A percentile compares a stretch with the other conserved stretches of the same genome.
Conservation (phyloP, 2,329 filamentous ascomycete species). For the Ascochyta clinopodiicola region DNA sequence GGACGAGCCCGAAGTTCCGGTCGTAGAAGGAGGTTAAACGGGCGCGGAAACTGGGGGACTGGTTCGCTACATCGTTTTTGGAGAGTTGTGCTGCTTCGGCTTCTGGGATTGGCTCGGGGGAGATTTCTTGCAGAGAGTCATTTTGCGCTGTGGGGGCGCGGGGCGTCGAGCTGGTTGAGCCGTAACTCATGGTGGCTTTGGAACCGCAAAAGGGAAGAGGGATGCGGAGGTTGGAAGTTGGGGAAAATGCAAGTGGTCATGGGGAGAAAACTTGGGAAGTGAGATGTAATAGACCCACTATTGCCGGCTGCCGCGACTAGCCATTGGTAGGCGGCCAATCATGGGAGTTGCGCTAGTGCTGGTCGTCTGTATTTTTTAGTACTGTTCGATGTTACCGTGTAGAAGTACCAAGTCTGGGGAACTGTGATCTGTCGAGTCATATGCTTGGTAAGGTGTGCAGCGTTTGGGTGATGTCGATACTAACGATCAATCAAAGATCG, state of each 20-base stretch:
- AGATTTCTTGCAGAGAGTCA: slow-evolving; percentile 5
- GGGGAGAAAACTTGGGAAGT: slow-evolving; percentile 1
- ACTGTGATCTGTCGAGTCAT: no score
- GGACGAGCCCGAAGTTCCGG: slow-evolving; percentile 32
- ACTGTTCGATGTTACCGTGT: no score
- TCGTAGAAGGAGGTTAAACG: slow-evolving; percentile 26
- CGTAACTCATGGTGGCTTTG: slow-evolving; percentile 21
- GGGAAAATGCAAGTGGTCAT: background rate
- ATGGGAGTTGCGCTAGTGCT: background rate
- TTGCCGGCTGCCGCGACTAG: slow-evolving; percentile 13
- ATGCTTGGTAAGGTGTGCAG: no score
- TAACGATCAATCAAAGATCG: no score
- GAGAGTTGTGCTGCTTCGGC: slow-evolving; percentile 8
- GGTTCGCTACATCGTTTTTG: slow-evolving; percentile 7
- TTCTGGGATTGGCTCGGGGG: slow-evolving; percentile 8
- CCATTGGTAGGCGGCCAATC: slow-evolving; percentile 6
- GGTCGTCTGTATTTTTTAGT: background rate
- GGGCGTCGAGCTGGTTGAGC: slow-evolving; percentile 9
- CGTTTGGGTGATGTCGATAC: no score
- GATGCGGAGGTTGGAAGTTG: no score
- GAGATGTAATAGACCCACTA: slow-evolving; percentile 3
- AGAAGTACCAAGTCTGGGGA: no score
- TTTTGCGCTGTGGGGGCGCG: background rate
- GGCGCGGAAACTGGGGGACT: slow-evolving; percentile 1
- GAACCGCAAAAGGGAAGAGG: no score